Base-by-base conservation (phyloP, 441 rosid species). In the Euphorbia celastroides region DNA sequence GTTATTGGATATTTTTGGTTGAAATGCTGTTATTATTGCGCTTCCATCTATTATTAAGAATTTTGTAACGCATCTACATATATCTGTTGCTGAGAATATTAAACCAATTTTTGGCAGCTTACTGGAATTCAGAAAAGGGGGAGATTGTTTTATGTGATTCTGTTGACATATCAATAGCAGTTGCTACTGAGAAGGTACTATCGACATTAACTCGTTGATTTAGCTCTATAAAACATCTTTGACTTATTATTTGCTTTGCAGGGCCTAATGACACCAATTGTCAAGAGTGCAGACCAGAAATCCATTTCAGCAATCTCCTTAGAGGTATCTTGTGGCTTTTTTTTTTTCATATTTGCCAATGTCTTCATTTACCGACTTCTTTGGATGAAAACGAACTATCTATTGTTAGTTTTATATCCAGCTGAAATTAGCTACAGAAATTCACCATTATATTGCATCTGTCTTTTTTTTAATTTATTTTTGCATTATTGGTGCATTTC, bases 191-290 rank as follows among this genome's bases (percentile, higher is more conserved):
- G 74, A 94, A 91, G 96, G 99, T 91, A 81, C 2, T 70, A 67
- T 56, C 65, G 62, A 66, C 51, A 27, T 60, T 70, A 27, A 55
- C 64, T 17, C 41, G 44, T 57, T 65, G 30, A 46, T 70, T 68
- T 55, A 23, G 59, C 26, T 69, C 30, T 65, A 50, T 51, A 30
- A 65, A 56, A 51, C 44, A 56, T 44, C 59, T 30, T 27, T 55
- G 3, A 64, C 67, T 71, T 79, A 78, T 74, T 66, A 60, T 67
- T 70, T 76, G 42, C 69, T 36, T 74, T 80, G 57, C 90, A 94
- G 97, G 99, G 99, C 26, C 80, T 94, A 77, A 89, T 94, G 97
- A 94, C 97, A 68, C 99, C 97, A 65, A 94, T 94, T 67, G 73
- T 94, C 54, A 79, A 81, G 82, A 94, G 87, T 74, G 99, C 96